These are phyloP conservation scores for Mortierella alpina DNA, from an alignment of 192 early-diverging fungal species.

Conservation along the genomic window DNA sequence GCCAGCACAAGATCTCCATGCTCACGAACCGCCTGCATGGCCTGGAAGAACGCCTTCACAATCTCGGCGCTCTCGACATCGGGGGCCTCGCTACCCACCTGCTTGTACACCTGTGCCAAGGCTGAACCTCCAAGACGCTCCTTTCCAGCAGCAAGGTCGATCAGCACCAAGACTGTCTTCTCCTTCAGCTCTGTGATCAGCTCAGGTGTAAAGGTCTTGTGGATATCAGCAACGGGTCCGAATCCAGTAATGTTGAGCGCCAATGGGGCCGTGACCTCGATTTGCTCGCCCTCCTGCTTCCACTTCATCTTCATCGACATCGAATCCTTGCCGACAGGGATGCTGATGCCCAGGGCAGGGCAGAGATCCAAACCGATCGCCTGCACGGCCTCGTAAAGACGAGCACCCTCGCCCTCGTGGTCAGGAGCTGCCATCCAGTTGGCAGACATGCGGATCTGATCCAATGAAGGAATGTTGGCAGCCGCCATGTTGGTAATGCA, in stretches of 20 bases:
- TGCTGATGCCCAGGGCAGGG: conserved; percentile 89
- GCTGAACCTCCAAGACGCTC: conserved; percentile 94
- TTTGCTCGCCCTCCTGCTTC: conserved; percentile 60
- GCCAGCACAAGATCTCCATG: conserved; percentile 75
- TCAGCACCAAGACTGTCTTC: conserved; percentile 78
- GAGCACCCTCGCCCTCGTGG: conserved; percentile 91
- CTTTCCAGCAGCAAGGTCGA: conserved; percentile 87
- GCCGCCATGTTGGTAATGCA: conserved; percentile 91
- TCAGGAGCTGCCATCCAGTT: conserved; percentile 99
- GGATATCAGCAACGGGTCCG: conserved; percentile 86
- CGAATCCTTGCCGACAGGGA: conserved; percentile 99
- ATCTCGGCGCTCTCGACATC: conserved; percentile 82
- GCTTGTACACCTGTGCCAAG: conserved; percentile 94
- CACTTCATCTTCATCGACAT: conserved; percentile 99
- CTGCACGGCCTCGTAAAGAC: conserved; percentile 92
- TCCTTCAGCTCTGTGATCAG: conserved; percentile 61
- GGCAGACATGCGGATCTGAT: conserved; percentile 86
- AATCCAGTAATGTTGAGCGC: conserved; percentile 95
- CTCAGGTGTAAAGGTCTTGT: conserved; percentile 92
- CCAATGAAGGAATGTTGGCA: conserved; percentile 80
- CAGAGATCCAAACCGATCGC: conserved; percentile 95
- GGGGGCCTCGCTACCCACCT: conserved; percentile 82
- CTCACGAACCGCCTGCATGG: conserved; percentile 68
- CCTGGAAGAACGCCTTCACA: conserved; percentile 84
- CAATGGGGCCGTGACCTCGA: conserved; percentile 88